phyloP scores from a whole-genome alignment of 1,139 yeast species.

The Suzukiozyma palmioleophila region DNA sequence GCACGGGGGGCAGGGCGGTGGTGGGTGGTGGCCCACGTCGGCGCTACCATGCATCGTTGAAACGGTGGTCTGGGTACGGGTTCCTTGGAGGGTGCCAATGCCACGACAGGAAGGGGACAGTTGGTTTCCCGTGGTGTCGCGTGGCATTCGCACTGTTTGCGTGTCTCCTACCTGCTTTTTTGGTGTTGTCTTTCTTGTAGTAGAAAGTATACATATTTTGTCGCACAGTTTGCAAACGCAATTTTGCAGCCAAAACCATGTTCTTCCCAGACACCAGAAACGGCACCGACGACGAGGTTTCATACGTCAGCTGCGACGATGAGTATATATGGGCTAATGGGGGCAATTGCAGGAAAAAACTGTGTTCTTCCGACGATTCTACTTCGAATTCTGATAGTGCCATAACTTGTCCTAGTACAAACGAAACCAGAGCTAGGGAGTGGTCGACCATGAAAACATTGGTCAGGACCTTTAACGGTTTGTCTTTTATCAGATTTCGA shows the following conservation, averaged over 20 bases:
- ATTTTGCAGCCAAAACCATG: neutral
- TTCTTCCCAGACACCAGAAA: no score
- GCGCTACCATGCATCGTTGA: neutral
- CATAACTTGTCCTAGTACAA: neutral
- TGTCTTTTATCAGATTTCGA: no score
- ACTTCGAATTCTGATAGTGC: neutral
- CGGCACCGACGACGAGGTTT: neutral
- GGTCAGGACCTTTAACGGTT: no score
- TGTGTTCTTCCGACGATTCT: neutral
- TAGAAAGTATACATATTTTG: no score
- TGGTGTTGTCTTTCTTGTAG: no score
- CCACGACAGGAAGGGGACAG: no score
- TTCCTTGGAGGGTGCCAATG: neutral
- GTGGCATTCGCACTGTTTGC: no score
- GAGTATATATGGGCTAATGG: neutral
- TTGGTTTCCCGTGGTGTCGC: no score
- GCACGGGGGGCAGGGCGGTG: no score
- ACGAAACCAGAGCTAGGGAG: neutral
- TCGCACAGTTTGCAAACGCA: neutral
- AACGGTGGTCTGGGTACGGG: neutral
- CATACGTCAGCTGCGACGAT: neutral
- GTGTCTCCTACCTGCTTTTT: no score
- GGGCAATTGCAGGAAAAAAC: neutral
- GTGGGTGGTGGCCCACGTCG: neutral
- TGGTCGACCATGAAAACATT: no score